phyloP scores from a whole-genome alignment of 495 filamentous ascomycete species.

The Friedmanniomyces simplex region DNA sequence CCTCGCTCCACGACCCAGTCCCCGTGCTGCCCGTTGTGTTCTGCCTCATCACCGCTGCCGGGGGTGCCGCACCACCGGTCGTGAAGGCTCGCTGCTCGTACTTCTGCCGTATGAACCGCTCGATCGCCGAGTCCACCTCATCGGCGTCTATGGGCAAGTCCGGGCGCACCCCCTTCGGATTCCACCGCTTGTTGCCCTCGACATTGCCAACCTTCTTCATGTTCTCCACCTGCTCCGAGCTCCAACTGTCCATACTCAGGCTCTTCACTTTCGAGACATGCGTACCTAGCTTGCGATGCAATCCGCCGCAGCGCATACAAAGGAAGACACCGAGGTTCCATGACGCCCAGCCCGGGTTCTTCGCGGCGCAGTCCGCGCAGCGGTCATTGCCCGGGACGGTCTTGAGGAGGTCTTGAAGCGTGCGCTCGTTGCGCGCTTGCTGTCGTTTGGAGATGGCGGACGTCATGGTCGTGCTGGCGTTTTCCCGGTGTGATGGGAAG shows the following conservation, averaged over 20 bases:
- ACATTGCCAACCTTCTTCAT: slow-evolving; percentile 88
- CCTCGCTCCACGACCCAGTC: slow-evolving; percentile 37
- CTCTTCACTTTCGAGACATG: slow-evolving; percentile 98
- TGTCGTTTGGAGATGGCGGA: slow-evolving; percentile 73
- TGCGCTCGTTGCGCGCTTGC: slow-evolving; percentile 90
- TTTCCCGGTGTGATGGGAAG: not conserved
- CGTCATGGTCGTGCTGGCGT: slow-evolving; percentile 34
- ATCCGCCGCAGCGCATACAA: slow-evolving; percentile 90
- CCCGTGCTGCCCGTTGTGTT: slow-evolving; percentile 42
- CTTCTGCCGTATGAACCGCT: slow-evolving; percentile 87
- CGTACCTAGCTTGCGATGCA: slow-evolving; percentile 94
- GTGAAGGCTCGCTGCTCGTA: slow-evolving; percentile 59
- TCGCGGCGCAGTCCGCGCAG: slow-evolving; percentile 85
- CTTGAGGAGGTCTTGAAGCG: slow-evolving; percentile 81
- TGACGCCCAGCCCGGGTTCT: slow-evolving; percentile 97
- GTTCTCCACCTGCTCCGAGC: slow-evolving; percentile 89
- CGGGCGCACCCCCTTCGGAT: slow-evolving; percentile 70
- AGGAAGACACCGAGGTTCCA: slow-evolving; percentile 97
- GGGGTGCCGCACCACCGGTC: slow-evolving; percentile 32
- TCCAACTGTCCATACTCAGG: slow-evolving; percentile 94
- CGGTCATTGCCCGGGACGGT: slow-evolving; percentile 82
- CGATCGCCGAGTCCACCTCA: slow-evolving; percentile 84
- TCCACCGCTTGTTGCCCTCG: slow-evolving; percentile 75
- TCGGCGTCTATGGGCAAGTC: slow-evolving; percentile 79
- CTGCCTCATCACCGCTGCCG: slow-evolving; percentile 27